Base-by-base conservation (phyloP, 2,329 filamentous ascomycete genomes). In the Alternaria rosae region DNA sequence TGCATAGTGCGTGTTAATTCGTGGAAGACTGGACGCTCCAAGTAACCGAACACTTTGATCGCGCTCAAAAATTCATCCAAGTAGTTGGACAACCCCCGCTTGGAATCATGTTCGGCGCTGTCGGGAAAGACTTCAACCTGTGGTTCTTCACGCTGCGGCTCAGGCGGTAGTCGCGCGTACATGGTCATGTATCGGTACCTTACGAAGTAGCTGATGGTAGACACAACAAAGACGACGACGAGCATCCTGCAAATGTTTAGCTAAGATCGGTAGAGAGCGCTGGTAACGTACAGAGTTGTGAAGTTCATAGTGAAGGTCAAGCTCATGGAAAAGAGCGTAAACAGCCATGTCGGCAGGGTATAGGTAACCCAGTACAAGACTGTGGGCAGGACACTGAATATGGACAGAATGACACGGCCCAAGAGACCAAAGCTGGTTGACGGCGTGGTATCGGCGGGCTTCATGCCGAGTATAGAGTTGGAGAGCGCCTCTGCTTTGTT, bases 251-350 rank as follows among this genome's bases (percentile, higher is more conserved):
- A 9, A 6, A 9, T 1, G 41, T 57, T 72, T 56, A 75, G 73
- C 82, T 9, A 79, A 54, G 54, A 15, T 21, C 68, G 20, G 57
- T 44, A 3, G 2, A 12, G 1, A 38, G 21, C 20, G n/a, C 30
- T 15, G 41, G 23, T 73, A 30, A 54, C 89, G 76, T 88, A 96
- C 89, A 99, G 81, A 17, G 95, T 99, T 20, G 94, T 98, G 71
- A 95, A 94, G 78, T 98, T 98, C 94, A 99, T 96, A 11, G 95
- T 99, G 75, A 99, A 92, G 0, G 95, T 99, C 83, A 97, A 84
- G 79, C 92, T 97, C 67, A 93, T 94, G 6, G 93, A 97, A 75
- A 97, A 92, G 65, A 97, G 84, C 6, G 89, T 92, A 78, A 97
- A 99, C 17, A 98, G 87, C 80, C 95, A 88, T 77, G 92, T 93